Evolutionary conservation across 2,329 filamentous ascomycete species (phyloP), one percentile per base, ranked within the genome.

Genomic region (Domatiomyces globalis): DNA sequence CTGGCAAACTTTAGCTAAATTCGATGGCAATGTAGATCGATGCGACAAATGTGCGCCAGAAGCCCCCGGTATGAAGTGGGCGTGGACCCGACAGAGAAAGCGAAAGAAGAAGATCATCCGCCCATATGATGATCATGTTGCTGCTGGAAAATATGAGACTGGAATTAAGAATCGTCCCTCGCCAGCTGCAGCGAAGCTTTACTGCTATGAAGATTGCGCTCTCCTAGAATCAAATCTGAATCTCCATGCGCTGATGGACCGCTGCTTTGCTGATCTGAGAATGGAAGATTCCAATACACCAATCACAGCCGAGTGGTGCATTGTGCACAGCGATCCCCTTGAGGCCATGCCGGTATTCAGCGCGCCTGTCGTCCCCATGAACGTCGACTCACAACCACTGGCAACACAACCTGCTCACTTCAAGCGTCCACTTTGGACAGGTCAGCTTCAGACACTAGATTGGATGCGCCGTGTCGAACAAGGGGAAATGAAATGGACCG

Each of bases 381-480:
- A 27, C 20, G 17, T 29, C 10, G 27, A 47, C 2, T 20, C 43
- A 27, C 20, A 47, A 10, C 20, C 17, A 18, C 8, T 18, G 19
- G 17, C 17, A 10, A 9, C 45, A 33, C 20, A 25, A 10, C 45
- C 45, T 18, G 29, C 27, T 58, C 74, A 46, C 54, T 56, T 29
- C 43, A 44, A 27, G 68, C 67, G 18, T 64, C 63, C 18, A 60
- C 61, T 17, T 73, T 71, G 51, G 53, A 47, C 54, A 49, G 49
- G 54, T 62, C 51, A 46, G n/a, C 52, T 22, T 12, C 68, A 70
- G 17, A 77, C 76, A 2, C 63, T 85, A 1, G 56, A 63, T 0
- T 85, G 81, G 81, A 83, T 82, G 78, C 60, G 69, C 8, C 17
- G 56, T 0, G 77, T 80, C 61, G 81, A 84, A 60, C 54, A 60